Base-by-base conservation (phyloP, 1,284 basidiomycete species). In the Phlebopus sp. region DNA sequence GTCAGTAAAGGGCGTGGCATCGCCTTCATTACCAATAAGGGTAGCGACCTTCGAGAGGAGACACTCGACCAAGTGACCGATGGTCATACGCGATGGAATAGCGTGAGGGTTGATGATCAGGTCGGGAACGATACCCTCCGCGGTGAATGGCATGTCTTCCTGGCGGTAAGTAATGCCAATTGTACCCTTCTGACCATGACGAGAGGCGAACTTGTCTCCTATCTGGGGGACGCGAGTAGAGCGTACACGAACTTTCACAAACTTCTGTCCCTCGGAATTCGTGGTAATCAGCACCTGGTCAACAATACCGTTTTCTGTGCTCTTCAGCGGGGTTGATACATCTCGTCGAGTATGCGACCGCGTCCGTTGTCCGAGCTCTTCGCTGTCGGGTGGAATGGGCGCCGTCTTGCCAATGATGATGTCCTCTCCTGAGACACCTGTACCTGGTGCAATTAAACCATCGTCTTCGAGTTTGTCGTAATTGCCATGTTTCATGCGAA, bases 371-470 rank as follows among this genome's bases (percentile, higher is more conserved):
- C 96, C 96, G 14, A 99, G 80, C 69, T 99, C 96, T 64, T 99
- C 96, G 57, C 90, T 94, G 62, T 99, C 96, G 1, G 92, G 87
- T 43, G 94, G 94, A 44, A 99, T 86, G 5, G 97, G 97, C 9
- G 97, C 94, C 1, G 97, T 99, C 75, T 99, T 99, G 50, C 96
- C 96, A 56, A 99, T 99, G 60, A 99, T 97, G 60, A 99, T 98
- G 67, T 99, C 96, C 67, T 98, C 96, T 32, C 96, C 96, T 49
- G 83, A 84, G 31, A 99, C 96, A 64, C 92, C 90, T 50, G 92
- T 97, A 43, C 97, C 96, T 17, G 96, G 93, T 11, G 92, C 91
- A 60, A 98, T 93, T 37, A 99, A 74, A 45, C 96, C 96, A 62
- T 99, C 96, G 54, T 90, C 86, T 63, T 99, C 97, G 42, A 99